Evolutionary conservation across 2,329 filamentous ascomycete genomes (phyloP).

Genomic region (Phoma sp.): DNA sequence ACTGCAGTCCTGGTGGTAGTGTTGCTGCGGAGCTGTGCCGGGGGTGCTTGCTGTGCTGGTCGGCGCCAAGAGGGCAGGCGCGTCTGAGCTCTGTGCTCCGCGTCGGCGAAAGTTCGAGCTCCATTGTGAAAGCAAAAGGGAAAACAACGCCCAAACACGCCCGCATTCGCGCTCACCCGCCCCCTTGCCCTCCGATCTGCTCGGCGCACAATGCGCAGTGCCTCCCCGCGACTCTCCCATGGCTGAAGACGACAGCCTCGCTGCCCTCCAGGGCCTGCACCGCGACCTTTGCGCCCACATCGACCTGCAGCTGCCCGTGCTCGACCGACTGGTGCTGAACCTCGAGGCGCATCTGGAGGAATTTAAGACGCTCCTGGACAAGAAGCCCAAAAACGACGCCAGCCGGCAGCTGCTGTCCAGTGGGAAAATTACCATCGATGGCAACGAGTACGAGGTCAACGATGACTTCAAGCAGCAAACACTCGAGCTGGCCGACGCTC

Average conservation of each 20-base stretch:
- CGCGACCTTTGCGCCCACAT: conserved; percentile 80
- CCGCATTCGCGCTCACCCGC: conserved; percentile 4
- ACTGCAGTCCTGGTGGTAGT: conserved; percentile 4
- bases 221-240: conserved; percentile 54
- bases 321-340: conserved; percentile 70
- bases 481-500: conserved; percentile 81
- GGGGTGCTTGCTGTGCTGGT: conserved; percentile 17
- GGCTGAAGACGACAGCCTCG: conserved; percentile 75
- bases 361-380: conserved; percentile 75
- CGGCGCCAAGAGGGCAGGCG: conserved; percentile 21
- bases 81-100: conserved; percentile 34
- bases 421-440: conserved; percentile 79
- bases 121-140: conserved; percentile 14
- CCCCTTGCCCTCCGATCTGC: conserved; percentile 5
- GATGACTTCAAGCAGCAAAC: conserved; percentile 84
- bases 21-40: conserved; percentile 27
- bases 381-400: conserved; percentile 73
- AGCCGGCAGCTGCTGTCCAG: conserved; percentile 61
- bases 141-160: conserved; percentile 33
- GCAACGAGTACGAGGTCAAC: conserved; percentile 80
- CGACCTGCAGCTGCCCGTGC: conserved; percentile 71
- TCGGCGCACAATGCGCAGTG: conserved; percentile 41
- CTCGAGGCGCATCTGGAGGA: conserved; percentile 71
- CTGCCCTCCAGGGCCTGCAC: conserved; percentile 82
- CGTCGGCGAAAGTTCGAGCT: conserved; percentile 35